Evolutionary conservation across 1,284 basidiomycete species (phyloP), one percentile per base, ranked within the genome.

Genomic region (Irpex sp.): DNA sequence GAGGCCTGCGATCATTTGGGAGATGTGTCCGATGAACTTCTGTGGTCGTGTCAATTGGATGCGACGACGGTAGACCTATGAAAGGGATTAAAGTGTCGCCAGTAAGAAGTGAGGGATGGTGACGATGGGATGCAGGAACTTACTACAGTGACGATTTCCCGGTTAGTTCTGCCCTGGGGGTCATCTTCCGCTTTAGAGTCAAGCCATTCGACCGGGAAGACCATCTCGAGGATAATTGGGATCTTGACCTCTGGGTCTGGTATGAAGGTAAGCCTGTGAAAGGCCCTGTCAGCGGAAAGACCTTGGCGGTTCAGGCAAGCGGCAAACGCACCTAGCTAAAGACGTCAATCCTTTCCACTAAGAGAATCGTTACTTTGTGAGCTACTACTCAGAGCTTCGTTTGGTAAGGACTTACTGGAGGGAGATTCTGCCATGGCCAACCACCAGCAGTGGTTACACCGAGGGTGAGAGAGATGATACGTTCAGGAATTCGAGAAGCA

Each of bases 391-490:
- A n/a, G n/a, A n/a, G n/a, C n/a, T n/a, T 49, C 14, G 16, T n/a
- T 12, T 7, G 4, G 6, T 49, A 7, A n/a, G 12, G 7, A 19
- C 48, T 28, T 54, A 87, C 86, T 0, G 87, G 83, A 35, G 86
- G 82, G 5, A 88, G 68, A 64, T 88, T 86, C 35, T 78, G 74
- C 78, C 80, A 85, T 7, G 75, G 70, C 48, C 73, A 68, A 0
- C 84, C 83, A 33, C 87, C 91, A 5, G 90, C 80, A 1, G 84
- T 88, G 0, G 92, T 94, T 1, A 90, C 90, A n/a, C 79, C 76
- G 1, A 94, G 78, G 2, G 82, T 78, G 45, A 94, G 80, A 2
- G 90, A 90, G 8, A 75, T 72, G 47, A 93, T 86, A 21, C 88
- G 82, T 14, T 85, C 73, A 0, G 90, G 86, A 37, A 93, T 87